Evolutionary conservation across 83 land plant genomes (phyloP).

Genomic region (Picea abies): DNA sequence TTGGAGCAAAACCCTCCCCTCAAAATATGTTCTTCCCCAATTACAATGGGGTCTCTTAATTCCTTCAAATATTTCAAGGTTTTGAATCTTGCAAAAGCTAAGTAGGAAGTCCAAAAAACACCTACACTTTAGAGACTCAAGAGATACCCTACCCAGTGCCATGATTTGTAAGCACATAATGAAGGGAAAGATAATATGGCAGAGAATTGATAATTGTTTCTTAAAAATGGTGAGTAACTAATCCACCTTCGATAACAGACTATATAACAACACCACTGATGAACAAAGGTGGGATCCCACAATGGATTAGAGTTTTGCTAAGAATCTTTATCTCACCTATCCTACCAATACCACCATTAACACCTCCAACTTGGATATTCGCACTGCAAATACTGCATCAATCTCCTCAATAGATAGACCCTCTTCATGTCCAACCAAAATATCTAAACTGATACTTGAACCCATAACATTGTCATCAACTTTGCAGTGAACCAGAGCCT

Average conservation of each 20-base stretch:
- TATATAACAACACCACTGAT: conserved; percentile 33
- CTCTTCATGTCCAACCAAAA: conserved; percentile 1
- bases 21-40: too few species aligned
- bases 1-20: too few species aligned
- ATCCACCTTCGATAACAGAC: conserved; percentile 44
- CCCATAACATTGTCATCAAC: neutral
- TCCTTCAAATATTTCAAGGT: too few species aligned
- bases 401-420: neutral
- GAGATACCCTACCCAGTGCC: too few species aligned
- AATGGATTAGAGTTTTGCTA: conserved; percentile 38
- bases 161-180: too few species aligned
- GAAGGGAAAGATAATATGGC: too few species aligned
- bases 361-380: neutral
- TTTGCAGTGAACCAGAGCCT: conserved; percentile 4
- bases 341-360: conserved; percentile 31
- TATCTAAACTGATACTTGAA: neutral
- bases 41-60: too few species aligned
- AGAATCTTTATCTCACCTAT: conserved; percentile 27
- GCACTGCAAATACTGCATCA: neutral
- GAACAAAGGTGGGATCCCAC: neutral
- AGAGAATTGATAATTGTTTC: too few species aligned
- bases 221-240: conserved; percentile 27
- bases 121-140: too few species aligned
- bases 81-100: too few species aligned
- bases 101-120: too few species aligned